Evolutionary conservation across 2,329 filamentous ascomycete species (phyloP).

Genomic region (Apiospora sp.): DNA sequence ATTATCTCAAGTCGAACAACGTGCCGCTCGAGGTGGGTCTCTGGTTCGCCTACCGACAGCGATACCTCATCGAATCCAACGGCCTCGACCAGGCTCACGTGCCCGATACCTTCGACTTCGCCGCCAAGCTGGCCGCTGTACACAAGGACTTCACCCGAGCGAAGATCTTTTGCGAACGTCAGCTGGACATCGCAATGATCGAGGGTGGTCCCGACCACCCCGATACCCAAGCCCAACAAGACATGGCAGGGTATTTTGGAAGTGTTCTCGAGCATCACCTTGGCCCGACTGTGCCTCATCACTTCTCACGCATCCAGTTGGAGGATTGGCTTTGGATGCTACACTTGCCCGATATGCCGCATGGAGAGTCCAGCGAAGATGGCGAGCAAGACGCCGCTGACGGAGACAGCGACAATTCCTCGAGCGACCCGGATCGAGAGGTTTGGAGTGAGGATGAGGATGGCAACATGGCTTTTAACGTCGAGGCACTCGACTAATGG

Average conservation of each 20-base stretch:
- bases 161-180: neutral
- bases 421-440: neutral
- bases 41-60: neutral
- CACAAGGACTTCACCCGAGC: neutral
- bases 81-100: neutral
- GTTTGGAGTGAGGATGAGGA: neutral
- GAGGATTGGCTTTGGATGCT: slow-evolving; percentile 11
- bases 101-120: neutral
- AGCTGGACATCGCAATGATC: neutral
- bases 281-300: neutral
- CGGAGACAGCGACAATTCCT: neutral
- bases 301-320: neutral
- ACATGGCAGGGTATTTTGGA: neutral
- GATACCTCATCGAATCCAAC: neutral
- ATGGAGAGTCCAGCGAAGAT: neutral
- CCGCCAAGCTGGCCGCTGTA: neutral
- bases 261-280: neutral
- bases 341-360: neutral
- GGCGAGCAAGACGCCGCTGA: neutral
- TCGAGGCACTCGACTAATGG: neutral
- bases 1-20: neutral
- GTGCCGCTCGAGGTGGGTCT: neutral
- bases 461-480: neutral
- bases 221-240: neutral
- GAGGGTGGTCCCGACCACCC: neutral